These are phyloP conservation scores for Domatiomyces catenatus DNA, from an alignment of 2,329 filamentous ascomycete species.

Conservation along the genomic window DNA sequence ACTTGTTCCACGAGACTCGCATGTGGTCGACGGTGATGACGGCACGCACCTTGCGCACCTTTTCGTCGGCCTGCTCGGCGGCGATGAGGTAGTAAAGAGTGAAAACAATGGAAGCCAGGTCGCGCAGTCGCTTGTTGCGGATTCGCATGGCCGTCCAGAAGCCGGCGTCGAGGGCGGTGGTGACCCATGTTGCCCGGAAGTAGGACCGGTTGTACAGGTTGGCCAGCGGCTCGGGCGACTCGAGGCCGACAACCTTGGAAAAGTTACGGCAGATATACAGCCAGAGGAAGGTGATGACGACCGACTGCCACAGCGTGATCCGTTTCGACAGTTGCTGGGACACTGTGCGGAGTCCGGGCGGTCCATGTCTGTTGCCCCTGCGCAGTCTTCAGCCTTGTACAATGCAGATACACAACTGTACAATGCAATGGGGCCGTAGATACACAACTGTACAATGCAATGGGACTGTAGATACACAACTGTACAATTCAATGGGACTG, in stretches of 20 bases:
- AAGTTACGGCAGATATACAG: constrained; percentile 89
- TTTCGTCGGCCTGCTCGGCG: constrained; percentile 88
- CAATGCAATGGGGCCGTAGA: no score
- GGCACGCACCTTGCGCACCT: constrained; percentile 77
- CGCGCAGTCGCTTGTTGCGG: constrained; percentile 60
- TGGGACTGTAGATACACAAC: no score
- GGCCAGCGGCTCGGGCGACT: constrained; percentile 81
- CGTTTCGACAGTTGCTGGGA: constrained; percentile 55
- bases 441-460: no score
- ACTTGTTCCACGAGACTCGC: constrained; percentile 89
- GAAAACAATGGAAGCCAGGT: constrained; percentile 70
- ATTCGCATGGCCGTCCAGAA: constrained; percentile 99
- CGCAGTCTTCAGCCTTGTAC: no score
- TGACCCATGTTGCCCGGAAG: constrained; percentile 92
- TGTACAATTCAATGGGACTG: no score
- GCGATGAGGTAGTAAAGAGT: constrained; percentile 82
- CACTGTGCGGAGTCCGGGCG: constrained; percentile 55
- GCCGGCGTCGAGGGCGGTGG: constrained; percentile 84
- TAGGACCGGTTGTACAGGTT: constrained; percentile 87
- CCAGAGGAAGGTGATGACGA: constrained; percentile 75
- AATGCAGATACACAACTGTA: no score
- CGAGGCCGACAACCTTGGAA: constrained; percentile 75
- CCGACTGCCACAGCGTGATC: constrained; percentile 77
- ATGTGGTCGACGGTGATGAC: constrained; percentile 82
- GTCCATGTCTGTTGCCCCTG: constrained; percentile 77